Base-by-base conservation (phyloP, 1,284 basidiomycete genomes). In the Marasmius sp. region DNA sequence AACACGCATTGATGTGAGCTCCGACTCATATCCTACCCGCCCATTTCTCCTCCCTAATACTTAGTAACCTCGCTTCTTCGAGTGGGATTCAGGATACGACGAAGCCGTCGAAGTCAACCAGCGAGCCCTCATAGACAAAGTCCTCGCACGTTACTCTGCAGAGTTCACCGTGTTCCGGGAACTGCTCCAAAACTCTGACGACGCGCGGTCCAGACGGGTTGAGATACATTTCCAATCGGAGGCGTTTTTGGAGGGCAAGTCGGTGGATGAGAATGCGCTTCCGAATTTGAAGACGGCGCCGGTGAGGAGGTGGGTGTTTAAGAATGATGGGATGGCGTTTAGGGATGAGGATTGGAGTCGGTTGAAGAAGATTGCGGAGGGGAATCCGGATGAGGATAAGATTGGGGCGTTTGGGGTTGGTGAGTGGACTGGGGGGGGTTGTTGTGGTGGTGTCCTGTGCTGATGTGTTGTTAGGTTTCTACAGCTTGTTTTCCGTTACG, bases 101-200 rank as follows among this genome's bases (percentile, higher is more conserved):
- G 65, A 66, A 59, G 48, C 45, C 0, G 65, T 66, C 8, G 65
- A 66, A 47, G 64, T 98, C 59, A 98, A 99, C 73, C 97, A 98
- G 75, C 85, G 96, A 27, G 94, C 94, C 9, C 81, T 97, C 57
- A 95, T 97, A 62, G 94, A 96, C 79, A 95, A 94, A 76, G 94
- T 97, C 45, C 85, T 98, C 22, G 94, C 96, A 18, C 84, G 97
- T 50, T 99, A 98, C 74, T 94, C 93, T 22, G 96, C 94, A 59
- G 95, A 98, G 77, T 93, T 94, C 68, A 96, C 94, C 5, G 86
- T 87, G 85, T 65, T 63, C 78, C 58, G 63, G 38, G 64, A 60
- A 53, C 34, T 64, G 16, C 12, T 53, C 36, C 52, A 41, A 41
- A 54, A 57, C 56, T 96, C 96, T 14, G 96, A 98, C 72, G 97